Evolutionary conservation across 768 basidiomycete species (phyloP).

Genomic region (Trametes punicea): DNA sequence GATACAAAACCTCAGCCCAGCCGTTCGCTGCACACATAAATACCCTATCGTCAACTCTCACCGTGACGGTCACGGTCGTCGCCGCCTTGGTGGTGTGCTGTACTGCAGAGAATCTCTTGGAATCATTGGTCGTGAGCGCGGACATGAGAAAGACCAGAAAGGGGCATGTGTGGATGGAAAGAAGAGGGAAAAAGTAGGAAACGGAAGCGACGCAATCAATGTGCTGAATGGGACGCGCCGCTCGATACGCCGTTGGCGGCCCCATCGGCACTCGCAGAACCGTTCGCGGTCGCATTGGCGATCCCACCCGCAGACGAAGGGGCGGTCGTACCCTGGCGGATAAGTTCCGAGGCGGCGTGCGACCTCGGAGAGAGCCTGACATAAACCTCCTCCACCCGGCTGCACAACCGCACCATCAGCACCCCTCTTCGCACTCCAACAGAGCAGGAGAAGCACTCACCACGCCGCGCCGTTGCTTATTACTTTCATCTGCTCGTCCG

Average conservation of each 20-base stretch:
- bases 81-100: too few species aligned
- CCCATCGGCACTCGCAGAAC: neutral
- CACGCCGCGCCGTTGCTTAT: conserved; percentile 18
- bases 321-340: neutral
- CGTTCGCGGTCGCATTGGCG: neutral
- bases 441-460: neutral
- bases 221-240: neutral
- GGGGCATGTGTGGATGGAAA: neutral
- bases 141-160: neutral
- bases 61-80: too few species aligned
- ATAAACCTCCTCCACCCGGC: conserved; percentile 15
- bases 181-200: neutral
- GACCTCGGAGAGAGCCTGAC: conserved; percentile 7
- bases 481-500: conserved; percentile 15
- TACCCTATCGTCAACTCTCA: too few species aligned
- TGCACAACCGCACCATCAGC: neutral
- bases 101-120: too few species aligned
- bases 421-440: neutral
- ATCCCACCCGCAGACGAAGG: neutral
- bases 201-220: neutral
- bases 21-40: too few species aligned
- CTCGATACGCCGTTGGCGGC: neutral
- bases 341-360: neutral
- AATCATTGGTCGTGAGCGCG: too few species aligned
- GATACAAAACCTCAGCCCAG: neutral